Percentiles rank a stretch among this genome's conserved stretches.
These are phyloP conservation scores for Rhodotorula sp. DNA, from an alignment of 1,284 basidiomycete genomes.

Conservation along the genomic window DNA sequence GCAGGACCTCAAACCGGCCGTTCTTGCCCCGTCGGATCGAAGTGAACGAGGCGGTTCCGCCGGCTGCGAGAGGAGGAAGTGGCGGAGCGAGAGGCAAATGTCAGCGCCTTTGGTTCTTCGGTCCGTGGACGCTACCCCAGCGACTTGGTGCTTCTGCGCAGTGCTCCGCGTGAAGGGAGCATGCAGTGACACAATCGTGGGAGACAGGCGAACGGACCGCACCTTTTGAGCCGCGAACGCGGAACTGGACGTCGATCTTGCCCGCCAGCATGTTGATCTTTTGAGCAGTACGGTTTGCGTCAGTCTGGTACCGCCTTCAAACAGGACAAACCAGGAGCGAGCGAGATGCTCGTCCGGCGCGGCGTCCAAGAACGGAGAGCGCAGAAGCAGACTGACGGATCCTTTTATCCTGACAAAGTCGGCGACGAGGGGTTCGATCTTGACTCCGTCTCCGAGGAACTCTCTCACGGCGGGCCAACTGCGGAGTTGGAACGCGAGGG, in stretches of 20 bases:
- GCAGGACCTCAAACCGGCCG: conserved; percentile 37
- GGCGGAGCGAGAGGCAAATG: too few relatives aligned
- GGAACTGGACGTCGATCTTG: conserved; percentile 41
- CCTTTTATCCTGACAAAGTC: conserved; percentile 40
- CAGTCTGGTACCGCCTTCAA: too few relatives aligned
- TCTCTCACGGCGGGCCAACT: conserved; percentile 29
- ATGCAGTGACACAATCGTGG: too few relatives aligned
- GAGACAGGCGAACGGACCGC: not conserved
- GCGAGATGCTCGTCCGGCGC: too few relatives aligned
- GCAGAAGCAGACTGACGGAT: conserved; percentile 29
- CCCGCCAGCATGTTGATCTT: conserved; percentile 43
- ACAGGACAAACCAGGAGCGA: not conserved
- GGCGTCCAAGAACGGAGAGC: too few relatives aligned
- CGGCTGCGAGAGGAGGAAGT: conserved; percentile 9
- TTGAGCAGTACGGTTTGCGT: not conserved
- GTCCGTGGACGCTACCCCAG: too few relatives aligned
- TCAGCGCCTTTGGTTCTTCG: too few relatives aligned
- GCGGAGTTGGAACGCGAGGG: conserved; percentile 35
- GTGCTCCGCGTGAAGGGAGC: too few relatives aligned
- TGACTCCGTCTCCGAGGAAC: conserved; percentile 35
- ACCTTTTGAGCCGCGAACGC: conserved; percentile 37
- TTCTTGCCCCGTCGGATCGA: conserved; percentile 39
- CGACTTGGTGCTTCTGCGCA: too few relatives aligned
- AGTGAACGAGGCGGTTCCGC: conserved; percentile 40
- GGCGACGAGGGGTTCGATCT: conserved; percentile 32